Base-by-base conservation (phyloP, 345 rosid species). In the Eucalyptus caleyi region DNA sequence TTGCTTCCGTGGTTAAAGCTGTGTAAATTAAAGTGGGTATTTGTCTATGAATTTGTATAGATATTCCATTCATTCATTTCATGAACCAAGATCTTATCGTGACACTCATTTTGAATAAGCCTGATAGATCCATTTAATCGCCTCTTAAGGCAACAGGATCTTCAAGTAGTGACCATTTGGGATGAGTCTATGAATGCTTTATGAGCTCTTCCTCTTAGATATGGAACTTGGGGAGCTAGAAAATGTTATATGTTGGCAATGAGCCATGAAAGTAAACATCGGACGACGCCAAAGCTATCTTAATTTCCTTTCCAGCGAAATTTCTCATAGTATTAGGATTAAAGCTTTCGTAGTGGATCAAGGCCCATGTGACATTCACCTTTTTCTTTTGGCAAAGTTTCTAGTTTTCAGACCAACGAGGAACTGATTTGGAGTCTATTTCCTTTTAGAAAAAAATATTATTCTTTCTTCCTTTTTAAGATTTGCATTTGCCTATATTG, bases 71-170 rank as follows among this genome's bases (percentile, higher is more conserved):
- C n/a, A 59, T 26, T 59, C n/a, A 59, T 59, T 59, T 59, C 65
- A 59, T 59, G 12, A 59, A 24, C 65, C 65, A 26, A 59, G 15
- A 59, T 59, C 69, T 60, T 27, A 60, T 27, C 32, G 32, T 27
- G 32, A 60, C 8, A 2, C 30, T 59, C 12, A 59, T 24, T 24
- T 59, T 24, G 30, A 59, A 59, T 60, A 60, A 59, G 30, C 65
- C 65, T 10, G 1, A 59, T 2, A 60, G 69, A 60, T 60, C 0
- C 69, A 60, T 60, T 27, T 27, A 2, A 27, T 60, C 32, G 32
- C 32, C 32, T 12, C 69, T 15, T n/a, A 4, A 62, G 69, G 83
- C 89, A 30, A 91, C 88, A 86, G 91, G 94, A 87, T 92, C 93
- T 3, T 85, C 87, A 50, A 91, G 92, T 44, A 80, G 87, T 45